Percentiles rank a stretch among this genome's conserved stretches.
These are phyloP conservation scores for Helicocarpus griseus DNA, from an alignment of 2,329 filamentous ascomycete genomes.

Conservation along the genomic window DNA sequence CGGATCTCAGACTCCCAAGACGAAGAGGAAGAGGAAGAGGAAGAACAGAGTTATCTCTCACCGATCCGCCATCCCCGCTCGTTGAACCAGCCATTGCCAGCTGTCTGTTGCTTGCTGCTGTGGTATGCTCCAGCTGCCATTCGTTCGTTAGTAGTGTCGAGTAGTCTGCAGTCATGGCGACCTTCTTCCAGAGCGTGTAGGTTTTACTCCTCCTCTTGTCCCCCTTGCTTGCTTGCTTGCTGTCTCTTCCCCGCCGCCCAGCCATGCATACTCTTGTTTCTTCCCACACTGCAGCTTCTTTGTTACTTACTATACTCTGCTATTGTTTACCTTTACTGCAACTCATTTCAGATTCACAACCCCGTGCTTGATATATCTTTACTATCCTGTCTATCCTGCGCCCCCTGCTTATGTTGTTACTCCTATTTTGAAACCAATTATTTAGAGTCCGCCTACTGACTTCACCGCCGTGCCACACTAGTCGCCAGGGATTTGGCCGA, in stretches of 20 bases:
- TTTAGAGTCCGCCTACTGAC: conserved; percentile 19
- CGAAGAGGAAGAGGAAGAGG: too few relatives aligned
- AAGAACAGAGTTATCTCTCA: too few relatives aligned
- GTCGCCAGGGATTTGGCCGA: conserved; percentile 41
- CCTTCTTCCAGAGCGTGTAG: conserved; percentile 43
- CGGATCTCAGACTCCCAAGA: too few relatives aligned
- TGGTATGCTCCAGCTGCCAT: neutral
- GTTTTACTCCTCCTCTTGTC: conserved; percentile 18
- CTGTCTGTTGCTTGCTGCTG: conserved; percentile 4
- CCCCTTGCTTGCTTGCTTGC: too few relatives aligned
- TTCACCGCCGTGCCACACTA: conserved; percentile 15
- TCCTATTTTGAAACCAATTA: conserved; percentile 12
- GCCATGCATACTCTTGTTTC: conserved; percentile 11
- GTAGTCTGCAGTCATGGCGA: conserved; percentile 30
- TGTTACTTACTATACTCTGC: conserved; percentile 1
- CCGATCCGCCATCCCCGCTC: neutral
- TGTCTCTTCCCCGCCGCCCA: conserved; percentile 19
- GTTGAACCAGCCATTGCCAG: neutral
- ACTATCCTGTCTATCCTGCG: conserved; percentile 2
- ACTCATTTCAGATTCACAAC: too few relatives aligned
- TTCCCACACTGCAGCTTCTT: conserved; percentile 11
- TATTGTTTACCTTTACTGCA: conserved; percentile 4
- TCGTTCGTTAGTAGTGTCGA: neutral
- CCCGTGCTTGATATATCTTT: too few relatives aligned
- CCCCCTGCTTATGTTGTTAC: conserved; percentile 3